phyloP scores from a whole-genome alignment of 2,329 filamentous ascomycete species.

The Fusarium buharicum region DNA sequence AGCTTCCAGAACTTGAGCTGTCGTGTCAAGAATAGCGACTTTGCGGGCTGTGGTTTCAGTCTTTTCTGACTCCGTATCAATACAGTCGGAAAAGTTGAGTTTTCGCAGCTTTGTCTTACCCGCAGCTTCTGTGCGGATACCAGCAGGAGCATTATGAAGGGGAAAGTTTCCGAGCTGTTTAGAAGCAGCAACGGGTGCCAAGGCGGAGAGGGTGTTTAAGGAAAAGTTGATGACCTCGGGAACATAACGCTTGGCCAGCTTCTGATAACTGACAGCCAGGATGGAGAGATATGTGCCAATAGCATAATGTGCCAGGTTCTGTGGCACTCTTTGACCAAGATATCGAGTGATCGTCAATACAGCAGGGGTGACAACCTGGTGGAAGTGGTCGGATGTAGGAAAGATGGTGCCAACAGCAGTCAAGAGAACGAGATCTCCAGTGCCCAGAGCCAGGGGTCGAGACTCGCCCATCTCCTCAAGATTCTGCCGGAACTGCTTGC shows the following conservation, averaged over 20 bases:
- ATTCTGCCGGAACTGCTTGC: slow-evolving; percentile 79
- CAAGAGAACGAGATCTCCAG: slow-evolving; percentile 82
- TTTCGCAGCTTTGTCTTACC: slow-evolving; percentile 58
- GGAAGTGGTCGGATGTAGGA: slow-evolving; percentile 96
- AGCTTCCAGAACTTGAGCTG: slow-evolving; percentile 71
- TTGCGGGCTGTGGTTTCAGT: slow-evolving; percentile 56
- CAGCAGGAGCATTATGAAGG: slow-evolving; percentile 64
- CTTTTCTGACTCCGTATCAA: slow-evolving; percentile 51
- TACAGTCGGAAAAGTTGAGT: slow-evolving; percentile 69
- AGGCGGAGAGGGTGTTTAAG: slow-evolving; percentile 75
- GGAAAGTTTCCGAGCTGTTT: slow-evolving; percentile 68
- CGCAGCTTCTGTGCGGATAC: slow-evolving; percentile 61
- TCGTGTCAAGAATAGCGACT: slow-evolving; percentile 69
- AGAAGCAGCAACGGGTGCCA: slow-evolving; percentile 66
- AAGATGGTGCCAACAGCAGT: slow-evolving; percentile 87
- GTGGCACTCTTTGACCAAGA: slow-evolving; percentile 79
- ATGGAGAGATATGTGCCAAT: slow-evolving; percentile 83
- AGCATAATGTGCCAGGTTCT: slow-evolving; percentile 71
- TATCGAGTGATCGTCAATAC: slow-evolving; percentile 86
- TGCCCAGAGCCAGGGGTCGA: slow-evolving; percentile 64
- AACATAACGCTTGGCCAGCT: slow-evolving; percentile 84
- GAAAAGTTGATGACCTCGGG: slow-evolving; percentile 88
- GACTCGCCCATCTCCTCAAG: slow-evolving; percentile 65
- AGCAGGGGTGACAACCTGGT: slow-evolving; percentile 91
- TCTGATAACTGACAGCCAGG: slow-evolving; percentile 83